phyloP scores from a whole-genome alignment of 352 stramenopile genomes.

The Phytophthora uliginosa region DNA sequence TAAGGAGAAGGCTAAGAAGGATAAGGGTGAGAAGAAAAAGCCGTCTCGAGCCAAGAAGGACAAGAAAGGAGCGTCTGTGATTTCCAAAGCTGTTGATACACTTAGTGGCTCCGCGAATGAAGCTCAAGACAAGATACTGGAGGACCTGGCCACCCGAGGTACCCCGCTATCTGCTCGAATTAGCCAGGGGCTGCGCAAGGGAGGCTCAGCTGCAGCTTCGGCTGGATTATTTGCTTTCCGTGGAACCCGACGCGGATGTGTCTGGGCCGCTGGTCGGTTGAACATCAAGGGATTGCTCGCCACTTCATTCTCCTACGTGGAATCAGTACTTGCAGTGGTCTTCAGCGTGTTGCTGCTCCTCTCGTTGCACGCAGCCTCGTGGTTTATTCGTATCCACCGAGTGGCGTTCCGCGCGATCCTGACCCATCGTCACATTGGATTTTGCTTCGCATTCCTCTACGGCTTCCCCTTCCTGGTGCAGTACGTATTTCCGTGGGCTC shows the following conservation, averaged over 20 bases:
- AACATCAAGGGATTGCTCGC: conserved; percentile 59
- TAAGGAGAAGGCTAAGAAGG: conserved; percentile 74
- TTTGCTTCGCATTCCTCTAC: conserved; percentile 91
- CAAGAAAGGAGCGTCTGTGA: conserved; percentile 40
- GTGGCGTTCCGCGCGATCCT: conserved; percentile 86
- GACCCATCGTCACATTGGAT: conserved; percentile 88
- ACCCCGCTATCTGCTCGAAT: conserved; percentile 21
- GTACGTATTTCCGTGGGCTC: conserved; percentile 90
- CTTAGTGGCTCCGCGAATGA: conserved; percentile 18
- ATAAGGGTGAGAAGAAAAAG: conserved; percentile 68
- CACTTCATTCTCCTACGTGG: conserved; percentile 60
- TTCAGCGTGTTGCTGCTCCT: conserved; percentile 78
- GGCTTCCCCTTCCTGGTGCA: conserved; percentile 89
- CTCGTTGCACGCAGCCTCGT: conserved; percentile 75
- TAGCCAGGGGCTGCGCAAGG: conserved; percentile 17
- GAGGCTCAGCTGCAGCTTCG: conserved; percentile 18
- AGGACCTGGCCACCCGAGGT: conserved; percentile 21
- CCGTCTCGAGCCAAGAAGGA: conserved; percentile 63
- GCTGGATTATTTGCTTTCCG: conserved; percentile 21
- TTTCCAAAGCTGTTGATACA: conserved; percentile 25
- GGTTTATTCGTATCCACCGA: conserved; percentile 84
- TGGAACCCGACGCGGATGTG: conserved; percentile 24
- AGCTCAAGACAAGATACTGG: conserved; percentile 27
- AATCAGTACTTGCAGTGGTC: conserved; percentile 72
- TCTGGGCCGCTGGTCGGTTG: conserved; percentile 39